phyloP scores from a whole-genome alignment of 1,139 yeast genomes.

The Barnettozyma hawaiiensis region DNA sequence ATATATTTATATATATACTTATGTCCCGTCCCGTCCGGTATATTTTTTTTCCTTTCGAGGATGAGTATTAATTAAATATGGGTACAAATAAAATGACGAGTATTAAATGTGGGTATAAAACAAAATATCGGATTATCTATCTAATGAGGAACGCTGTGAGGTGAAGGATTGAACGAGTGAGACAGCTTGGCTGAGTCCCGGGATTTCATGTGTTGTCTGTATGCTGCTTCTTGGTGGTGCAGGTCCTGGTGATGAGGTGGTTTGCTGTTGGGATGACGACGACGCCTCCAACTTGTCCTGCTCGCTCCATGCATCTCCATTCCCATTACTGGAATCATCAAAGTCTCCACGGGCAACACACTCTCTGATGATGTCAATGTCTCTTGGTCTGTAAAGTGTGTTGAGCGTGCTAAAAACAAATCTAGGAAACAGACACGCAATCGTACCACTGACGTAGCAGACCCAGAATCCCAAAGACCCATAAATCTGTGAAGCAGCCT shows the following conservation, averaged over 20 bases:
- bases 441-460: conserved; percentile 62
- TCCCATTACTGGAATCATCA: conserved; percentile 32
- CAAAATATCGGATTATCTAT: neutral
- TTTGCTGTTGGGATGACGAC: conserved; percentile 8
- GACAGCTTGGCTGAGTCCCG: conserved; percentile 14
- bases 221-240: conserved; percentile 5
- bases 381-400: conserved; percentile 64
- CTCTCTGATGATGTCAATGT: conserved; percentile 84
- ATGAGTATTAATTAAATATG: neutral
- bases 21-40: no score
- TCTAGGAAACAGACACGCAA: conserved; percentile 73
- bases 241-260: neutral
- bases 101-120: neutral
- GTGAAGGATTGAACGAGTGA: conserved; percentile 29
- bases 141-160: conserved; percentile 21
- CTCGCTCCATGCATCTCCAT: conserved; percentile 1
- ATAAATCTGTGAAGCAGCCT: conserved; percentile 68
- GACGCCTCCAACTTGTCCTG: conserved; percentile 9
- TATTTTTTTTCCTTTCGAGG: neutral
- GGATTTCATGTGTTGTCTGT: conserved; percentile 11
- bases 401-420: conserved; percentile 59
- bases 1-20: no score
- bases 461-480: conserved; percentile 81
- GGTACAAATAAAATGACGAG: no score
- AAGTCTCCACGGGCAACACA: conserved; percentile 54